phyloP scores from a whole-genome alignment of 805 yeast species.

The Lipomyces chichibuensis region DNA sequence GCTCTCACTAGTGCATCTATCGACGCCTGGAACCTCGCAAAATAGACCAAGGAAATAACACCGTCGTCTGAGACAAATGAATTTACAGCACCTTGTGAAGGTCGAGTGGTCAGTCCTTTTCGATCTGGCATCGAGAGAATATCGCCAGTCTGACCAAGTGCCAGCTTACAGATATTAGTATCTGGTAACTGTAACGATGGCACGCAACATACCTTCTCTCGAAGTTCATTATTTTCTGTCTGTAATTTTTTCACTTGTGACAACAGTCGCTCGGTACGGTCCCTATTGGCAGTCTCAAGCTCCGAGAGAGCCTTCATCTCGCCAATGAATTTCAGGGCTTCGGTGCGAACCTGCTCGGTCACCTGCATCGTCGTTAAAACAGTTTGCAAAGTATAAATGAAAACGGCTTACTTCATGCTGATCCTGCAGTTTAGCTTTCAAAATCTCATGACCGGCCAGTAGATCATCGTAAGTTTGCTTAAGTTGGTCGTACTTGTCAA shows the following conservation, averaged over 20 bases:
- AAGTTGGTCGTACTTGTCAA: not conserved
- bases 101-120: not conserved
- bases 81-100: not conserved
- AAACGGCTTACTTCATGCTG: conserved; percentile 26
- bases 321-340: conserved; percentile 44
- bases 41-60: conserved; percentile 36
- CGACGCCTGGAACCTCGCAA: conserved; percentile 42
- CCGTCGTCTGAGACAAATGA: conserved; percentile 38
- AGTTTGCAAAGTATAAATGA: too few relatives aligned
- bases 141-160: not conserved
- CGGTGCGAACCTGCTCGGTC: conserved; percentile 47
- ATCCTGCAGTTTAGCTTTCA: conserved; percentile 34
- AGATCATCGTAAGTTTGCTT: conserved; percentile 34
- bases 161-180: not conserved
- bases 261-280: conserved; percentile 35
- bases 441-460: conserved; percentile 34
- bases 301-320: conserved; percentile 48
- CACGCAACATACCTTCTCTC: conserved; percentile 1
- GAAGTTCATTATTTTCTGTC: conserved; percentile 41
- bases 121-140: conserved; percentile 1
- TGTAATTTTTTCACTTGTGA: conserved; percentile 40
- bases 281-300: conserved; percentile 27
- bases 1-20: conserved; percentile 44
- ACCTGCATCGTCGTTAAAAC: conserved; percentile 17
- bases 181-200: not conserved